Conservation (phyloP, 257 asterid species). For the Solanum tarapatanum region DNA sequence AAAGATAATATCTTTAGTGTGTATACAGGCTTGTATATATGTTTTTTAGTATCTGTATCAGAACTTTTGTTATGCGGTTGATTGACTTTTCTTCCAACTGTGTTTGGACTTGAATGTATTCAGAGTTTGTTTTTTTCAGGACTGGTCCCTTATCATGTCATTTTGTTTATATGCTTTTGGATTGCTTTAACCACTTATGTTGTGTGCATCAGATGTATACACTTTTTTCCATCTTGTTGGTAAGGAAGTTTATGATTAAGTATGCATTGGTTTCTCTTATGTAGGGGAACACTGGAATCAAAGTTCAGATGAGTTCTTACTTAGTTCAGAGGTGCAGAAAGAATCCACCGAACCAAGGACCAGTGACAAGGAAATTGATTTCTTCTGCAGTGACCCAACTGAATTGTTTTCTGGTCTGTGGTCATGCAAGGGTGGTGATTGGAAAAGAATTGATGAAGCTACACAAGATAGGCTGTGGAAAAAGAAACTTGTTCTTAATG, state of each 20-base stretch:
- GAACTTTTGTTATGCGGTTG: not conserved
- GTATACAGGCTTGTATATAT: not conserved
- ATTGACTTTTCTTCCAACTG: not conserved
- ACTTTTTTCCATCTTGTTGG: not conserved
- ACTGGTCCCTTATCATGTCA: not conserved
- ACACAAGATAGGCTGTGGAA: constrained; percentile 57
- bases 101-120: not conserved
- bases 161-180: not conserved
- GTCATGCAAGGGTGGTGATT: constrained; percentile 94
- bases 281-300: constrained; percentile 29
- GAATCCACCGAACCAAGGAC: constrained; percentile 39
- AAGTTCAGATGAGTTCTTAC: constrained; percentile 12
- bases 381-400: constrained; percentile 24
- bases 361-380: constrained; percentile 37
- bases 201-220: not conserved
- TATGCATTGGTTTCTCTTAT: constrained; percentile 34
- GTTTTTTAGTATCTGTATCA: not conserved
- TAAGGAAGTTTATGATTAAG: not conserved
- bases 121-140: not conserved
- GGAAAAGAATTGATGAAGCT: constrained; percentile 85
- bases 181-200: not conserved
- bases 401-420: constrained; percentile 62
- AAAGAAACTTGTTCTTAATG: constrained; percentile 75
- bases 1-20: not conserved
- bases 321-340: constrained; percentile 21